phyloP scores from a whole-genome alignment of 768 basidiomycete genomes.

The Tephrocybe sp. region DNA sequence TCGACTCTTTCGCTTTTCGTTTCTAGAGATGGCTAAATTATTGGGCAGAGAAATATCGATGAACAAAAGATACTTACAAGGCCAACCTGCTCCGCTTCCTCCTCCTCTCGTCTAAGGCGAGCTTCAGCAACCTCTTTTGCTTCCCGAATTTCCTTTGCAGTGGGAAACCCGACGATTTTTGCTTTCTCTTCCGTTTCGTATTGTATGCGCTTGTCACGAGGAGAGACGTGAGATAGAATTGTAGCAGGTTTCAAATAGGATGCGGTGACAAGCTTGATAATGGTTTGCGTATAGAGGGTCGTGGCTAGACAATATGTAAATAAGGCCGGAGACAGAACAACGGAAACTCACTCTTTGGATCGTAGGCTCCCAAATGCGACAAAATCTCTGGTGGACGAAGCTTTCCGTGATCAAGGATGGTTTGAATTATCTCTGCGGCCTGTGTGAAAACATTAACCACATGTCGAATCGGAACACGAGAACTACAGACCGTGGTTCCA shows the following conservation, averaged over 20 bases:
- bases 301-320: constrained; percentile 17
- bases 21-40: constrained; percentile 46
- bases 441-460: constrained; percentile 29
- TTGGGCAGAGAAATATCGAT: constrained; percentile 11
- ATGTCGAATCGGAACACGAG: constrained; percentile 2
- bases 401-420: constrained; percentile 84
- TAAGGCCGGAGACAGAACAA: neutral
- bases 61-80: constrained; percentile 47
- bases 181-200: constrained; percentile 80
- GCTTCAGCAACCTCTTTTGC: constrained; percentile 67
- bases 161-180: constrained; percentile 75
- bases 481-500: constrained; percentile 61
- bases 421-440: constrained; percentile 76
- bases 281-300: constrained; percentile 54
- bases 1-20: constrained; percentile 55
- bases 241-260: constrained; percentile 84
- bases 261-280: constrained; percentile 70
- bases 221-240: constrained; percentile 73
- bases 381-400: constrained; percentile 75
- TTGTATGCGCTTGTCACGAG: constrained; percentile 75
- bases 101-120: constrained; percentile 67
- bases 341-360: constrained; percentile 53
- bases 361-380: constrained; percentile 45
- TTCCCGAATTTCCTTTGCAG: constrained; percentile 74
- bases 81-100: constrained; percentile 71